Conservation (phyloP, 2,329 filamentous ascomycete genomes). For the Nemania serpens region DNA sequence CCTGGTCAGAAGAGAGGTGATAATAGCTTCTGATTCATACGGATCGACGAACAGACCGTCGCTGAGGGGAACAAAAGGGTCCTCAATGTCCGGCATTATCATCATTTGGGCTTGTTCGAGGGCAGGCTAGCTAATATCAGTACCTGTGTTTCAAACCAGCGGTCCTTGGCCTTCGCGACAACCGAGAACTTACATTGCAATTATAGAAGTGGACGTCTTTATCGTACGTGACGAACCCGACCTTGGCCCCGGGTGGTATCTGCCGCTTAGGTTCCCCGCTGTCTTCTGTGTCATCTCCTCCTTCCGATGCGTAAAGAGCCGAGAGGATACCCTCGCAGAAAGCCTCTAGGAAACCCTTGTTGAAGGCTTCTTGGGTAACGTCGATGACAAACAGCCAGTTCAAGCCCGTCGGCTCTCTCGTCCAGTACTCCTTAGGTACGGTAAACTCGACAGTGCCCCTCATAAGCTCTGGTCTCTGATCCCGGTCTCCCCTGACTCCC, state of each 20-base stretch:
- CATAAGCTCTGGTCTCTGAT: constrained; percentile 86
- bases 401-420: constrained; percentile 86
- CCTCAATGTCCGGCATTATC: constrained; percentile 96
- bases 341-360: constrained; percentile 86
- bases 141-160: background rate
- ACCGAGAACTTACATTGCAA: constrained; percentile 66
- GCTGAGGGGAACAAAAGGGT: constrained; percentile 90
- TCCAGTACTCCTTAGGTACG: constrained; percentile 99
- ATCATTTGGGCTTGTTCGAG: constrained; percentile 94
- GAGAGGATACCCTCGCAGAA: constrained; percentile 87
- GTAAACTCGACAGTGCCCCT: constrained; percentile 94
- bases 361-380: constrained; percentile 87
- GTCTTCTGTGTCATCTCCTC: constrained; percentile 56
- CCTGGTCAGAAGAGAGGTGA: constrained; percentile 81
- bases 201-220: constrained; percentile 99
- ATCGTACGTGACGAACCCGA: constrained; percentile 95
- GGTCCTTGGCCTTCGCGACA: background rate
- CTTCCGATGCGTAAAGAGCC: constrained; percentile 77
- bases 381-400: constrained; percentile 92
- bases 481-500: constrained; percentile 83
- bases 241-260: constrained; percentile 79
- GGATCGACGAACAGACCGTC: constrained; percentile 95
- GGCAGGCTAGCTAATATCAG: constrained; percentile 56
- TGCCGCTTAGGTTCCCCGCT: constrained; percentile 58
- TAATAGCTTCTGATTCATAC: constrained; percentile 80